phyloP scores from a whole-genome alignment of 2,329 filamentous ascomycete genomes.

The Trichoderma atrobrunneum region DNA sequence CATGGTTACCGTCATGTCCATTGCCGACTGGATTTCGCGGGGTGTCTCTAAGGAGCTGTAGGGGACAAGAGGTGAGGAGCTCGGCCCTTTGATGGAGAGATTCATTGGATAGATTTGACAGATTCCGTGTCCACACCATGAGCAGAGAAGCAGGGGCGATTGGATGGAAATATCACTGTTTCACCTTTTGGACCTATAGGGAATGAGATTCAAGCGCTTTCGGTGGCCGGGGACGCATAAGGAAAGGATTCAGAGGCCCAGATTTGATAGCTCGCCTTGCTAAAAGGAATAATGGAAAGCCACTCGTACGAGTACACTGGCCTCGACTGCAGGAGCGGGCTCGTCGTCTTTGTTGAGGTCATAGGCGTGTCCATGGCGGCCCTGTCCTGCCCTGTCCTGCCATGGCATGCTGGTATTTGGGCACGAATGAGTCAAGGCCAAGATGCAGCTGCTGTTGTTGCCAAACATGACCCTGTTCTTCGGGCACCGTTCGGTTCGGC shows the following conservation, averaged over 20 bases:
- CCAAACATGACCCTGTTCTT: background rate
- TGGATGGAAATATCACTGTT: conserved; percentile 5
- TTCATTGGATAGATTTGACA: background rate
- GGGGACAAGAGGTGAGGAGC: background rate
- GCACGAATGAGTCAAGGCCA: conserved; percentile 12
- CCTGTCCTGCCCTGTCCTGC: background rate
- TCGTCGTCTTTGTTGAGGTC: background rate
- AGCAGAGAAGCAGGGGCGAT: background rate
- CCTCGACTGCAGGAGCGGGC: background rate
- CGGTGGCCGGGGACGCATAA: background rate
- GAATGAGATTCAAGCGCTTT: conserved; percentile 14
- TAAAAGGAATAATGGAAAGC: conserved; percentile 9
- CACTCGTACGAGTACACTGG: background rate
- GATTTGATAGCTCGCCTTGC: conserved; percentile 7
- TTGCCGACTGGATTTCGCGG: conserved; percentile 63
- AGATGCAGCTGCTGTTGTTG: background rate
- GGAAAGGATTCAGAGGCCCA: conserved; percentile 9
- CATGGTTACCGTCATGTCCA: conserved; percentile 74
- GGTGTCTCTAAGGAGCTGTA: conserved; percentile 48
- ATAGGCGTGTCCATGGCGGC: background rate
- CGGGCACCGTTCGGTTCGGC: conserved; percentile 1
- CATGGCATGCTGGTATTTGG: background rate
- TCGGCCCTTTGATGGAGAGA: background rate
- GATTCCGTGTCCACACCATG: background rate
- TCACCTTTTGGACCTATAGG: conserved; percentile 13